These are phyloP conservation scores for Moesziomyces aphidis DNA, from an alignment of 1,284 basidiomycete species.

Conservation along the genomic window DNA sequence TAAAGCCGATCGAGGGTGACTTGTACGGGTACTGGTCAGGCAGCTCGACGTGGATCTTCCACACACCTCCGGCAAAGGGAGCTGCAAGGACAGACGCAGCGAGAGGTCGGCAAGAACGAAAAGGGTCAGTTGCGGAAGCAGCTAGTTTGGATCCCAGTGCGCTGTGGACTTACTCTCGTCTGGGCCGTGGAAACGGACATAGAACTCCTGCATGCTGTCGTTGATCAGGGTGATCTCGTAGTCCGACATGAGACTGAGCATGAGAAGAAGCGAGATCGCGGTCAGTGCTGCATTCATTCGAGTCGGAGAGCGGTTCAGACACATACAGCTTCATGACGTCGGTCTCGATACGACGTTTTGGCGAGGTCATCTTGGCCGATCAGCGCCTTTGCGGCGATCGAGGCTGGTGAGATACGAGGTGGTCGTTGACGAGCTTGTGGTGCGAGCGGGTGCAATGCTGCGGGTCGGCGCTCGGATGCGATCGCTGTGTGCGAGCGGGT, in stretches of 20 bases:
- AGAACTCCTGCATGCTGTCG: conserved; percentile 99
- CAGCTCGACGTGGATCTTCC: conserved; percentile 99
- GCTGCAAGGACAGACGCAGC: conserved; percentile 72
- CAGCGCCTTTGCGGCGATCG: background rate
- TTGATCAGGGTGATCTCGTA: conserved; percentile 92
- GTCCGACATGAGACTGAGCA: conserved; percentile 63
- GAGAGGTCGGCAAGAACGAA: conserved; percentile 1
- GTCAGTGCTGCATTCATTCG: background rate
- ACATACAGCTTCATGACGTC: conserved; percentile 99
- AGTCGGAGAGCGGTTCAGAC: too few relatives aligned
- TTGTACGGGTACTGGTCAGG: conserved; percentile 99
- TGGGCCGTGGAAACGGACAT: conserved; percentile 93
- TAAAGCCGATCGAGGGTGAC: conserved; percentile 97
- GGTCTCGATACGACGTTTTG: conserved; percentile 95
- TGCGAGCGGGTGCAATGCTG: too few relatives aligned
- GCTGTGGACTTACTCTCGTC: conserved; percentile 80
- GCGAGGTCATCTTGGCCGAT: conserved; percentile 70
- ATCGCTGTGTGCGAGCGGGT: background rate
- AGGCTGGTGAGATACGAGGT: too few relatives aligned
- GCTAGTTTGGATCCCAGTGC: background rate
- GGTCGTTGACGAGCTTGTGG: too few relatives aligned
- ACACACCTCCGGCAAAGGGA: conserved; percentile 93
- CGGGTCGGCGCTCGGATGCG: background rate
- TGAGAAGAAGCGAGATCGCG: background rate
- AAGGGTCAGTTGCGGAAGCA: background rate